phyloP scores from a whole-genome alignment of 352 stramenopile genomes.

The Phytophthora macrochlamydospora region DNA sequence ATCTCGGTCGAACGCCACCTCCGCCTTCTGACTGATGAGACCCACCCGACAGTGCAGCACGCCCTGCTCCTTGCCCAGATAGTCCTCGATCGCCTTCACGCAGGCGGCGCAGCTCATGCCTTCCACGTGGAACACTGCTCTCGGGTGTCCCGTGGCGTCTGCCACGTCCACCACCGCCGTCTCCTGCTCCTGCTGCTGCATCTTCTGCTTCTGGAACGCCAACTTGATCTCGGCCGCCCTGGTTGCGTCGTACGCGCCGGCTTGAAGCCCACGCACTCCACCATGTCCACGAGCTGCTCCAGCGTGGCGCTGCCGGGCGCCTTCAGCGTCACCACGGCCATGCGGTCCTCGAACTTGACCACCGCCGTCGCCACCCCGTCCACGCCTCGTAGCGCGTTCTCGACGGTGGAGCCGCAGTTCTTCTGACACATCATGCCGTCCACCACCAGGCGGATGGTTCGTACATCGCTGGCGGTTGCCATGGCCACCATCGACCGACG shows the following conservation, averaged over 20 bases:
- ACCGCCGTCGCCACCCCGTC: conserved; percentile 70
- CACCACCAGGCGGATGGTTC: conserved; percentile 69
- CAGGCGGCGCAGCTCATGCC: conserved; percentile 89
- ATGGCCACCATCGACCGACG: not conserved
- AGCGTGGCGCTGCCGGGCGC: conserved; percentile 52
- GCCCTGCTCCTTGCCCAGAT: conserved; percentile 59
- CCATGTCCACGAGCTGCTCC: conserved; percentile 74
- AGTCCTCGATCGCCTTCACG: conserved; percentile 88
- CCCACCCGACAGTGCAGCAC: conserved; percentile 83
- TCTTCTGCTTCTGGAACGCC: conserved; percentile 41
- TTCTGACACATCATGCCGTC: conserved; percentile 97
- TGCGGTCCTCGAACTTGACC: conserved; percentile 77
- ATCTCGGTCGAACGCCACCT: conserved; percentile 82
- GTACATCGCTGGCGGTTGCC: conserved; percentile 25
- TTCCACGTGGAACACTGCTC: conserved; percentile 83
- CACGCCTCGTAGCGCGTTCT: conserved; percentile 84
- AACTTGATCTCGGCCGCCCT: conserved; percentile 61
- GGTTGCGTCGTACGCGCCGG: conserved; percentile 58
- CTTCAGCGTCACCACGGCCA: conserved; percentile 61
- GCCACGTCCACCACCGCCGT: conserved; percentile 40
- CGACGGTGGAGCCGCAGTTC: conserved; percentile 93
- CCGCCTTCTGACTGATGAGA: conserved; percentile 87
- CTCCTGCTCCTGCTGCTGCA: conserved; percentile 27
- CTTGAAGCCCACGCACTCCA: conserved; percentile 80
- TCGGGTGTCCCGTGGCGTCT: conserved; percentile 48